Conservation (phyloP, 805 yeast genomes). For the Schizosaccharomyces lindneri region DNA sequence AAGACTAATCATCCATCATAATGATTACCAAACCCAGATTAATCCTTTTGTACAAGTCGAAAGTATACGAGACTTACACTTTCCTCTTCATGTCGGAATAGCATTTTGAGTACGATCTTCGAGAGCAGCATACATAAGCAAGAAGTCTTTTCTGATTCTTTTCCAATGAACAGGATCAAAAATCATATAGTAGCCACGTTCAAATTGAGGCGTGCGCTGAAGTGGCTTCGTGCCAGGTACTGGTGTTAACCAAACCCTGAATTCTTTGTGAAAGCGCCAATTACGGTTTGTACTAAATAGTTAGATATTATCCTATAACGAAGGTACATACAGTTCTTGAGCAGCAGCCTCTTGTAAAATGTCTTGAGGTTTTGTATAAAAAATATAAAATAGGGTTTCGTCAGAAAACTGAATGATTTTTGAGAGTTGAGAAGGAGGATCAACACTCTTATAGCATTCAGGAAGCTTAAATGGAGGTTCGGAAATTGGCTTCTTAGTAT, state of each 20-base stretch:
- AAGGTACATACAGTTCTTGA: conserved; percentile 29
- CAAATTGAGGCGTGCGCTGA: conserved; percentile 57
- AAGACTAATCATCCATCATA: neutral
- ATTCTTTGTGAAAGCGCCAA: conserved; percentile 91
- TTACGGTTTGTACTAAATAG: conserved; percentile 39
- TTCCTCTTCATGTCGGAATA: neutral
- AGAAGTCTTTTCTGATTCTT: conserved; percentile 27
- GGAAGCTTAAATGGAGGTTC: conserved; percentile 64
- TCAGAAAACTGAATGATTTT: conserved; percentile 37
- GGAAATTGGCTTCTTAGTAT: neutral
- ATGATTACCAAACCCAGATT: neutral
- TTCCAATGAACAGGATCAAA: conserved; percentile 95
- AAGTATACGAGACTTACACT: neutral
- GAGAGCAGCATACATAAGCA: neutral
- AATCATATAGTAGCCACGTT: conserved; percentile 77
- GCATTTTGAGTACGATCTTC: conserved; percentile 1
- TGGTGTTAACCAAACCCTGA: conserved; percentile 90
- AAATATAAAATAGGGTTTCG: conserved; percentile 78
- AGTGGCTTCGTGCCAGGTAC: conserved; percentile 76
- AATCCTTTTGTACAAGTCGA: neutral
- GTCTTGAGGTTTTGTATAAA: conserved; percentile 82
- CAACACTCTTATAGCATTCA: conserved; percentile 21
- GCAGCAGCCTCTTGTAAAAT: conserved; percentile 84
- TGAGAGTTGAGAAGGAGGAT: conserved; percentile 21
- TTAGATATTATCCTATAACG: neutral